Percentiles rank a stretch among this genome's conserved stretches.
Evolutionary conservation across 371 early-diverging fungal genomes (phyloP).

Genomic region (Thermomucor indicae-seudaticae): DNA sequence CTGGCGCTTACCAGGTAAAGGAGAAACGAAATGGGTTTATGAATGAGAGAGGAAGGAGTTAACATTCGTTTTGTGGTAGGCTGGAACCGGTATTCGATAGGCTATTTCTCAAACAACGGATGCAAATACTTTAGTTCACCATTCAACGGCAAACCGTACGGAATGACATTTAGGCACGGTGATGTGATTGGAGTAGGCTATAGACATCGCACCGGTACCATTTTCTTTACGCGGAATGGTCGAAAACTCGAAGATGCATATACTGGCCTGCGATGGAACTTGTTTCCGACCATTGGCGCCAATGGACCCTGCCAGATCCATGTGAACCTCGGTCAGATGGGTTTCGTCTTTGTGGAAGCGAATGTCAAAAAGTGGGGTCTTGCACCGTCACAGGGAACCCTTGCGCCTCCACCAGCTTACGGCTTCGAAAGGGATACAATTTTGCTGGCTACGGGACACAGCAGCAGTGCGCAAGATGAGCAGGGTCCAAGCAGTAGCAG

Average conservation of each 20-base stretch:
- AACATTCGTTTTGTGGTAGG: conserved; percentile 23
- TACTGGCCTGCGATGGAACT: conserved; percentile 48
- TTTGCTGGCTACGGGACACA: conserved; percentile 3
- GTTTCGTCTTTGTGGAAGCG: conserved; percentile 71
- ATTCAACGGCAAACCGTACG: conserved; percentile 57
- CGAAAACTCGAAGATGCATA: conserved; percentile 56
- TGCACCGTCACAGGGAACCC: conserved; percentile 67
- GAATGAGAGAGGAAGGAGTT: background rate
- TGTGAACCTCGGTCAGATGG: conserved; percentile 60
- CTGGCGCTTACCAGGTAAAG: conserved; percentile 62
- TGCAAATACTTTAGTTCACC: conserved; percentile 64
- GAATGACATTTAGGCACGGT: conserved; percentile 58
- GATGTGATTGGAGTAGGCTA: conserved; percentile 80
- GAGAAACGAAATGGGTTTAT: no score
- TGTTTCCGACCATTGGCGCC: conserved; percentile 64
- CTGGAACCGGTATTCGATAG: conserved; percentile 71
- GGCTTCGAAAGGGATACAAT: conserved; percentile 33
- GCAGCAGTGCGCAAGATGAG: background rate
- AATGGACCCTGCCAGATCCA: conserved; percentile 62
- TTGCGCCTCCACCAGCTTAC: conserved; percentile 64
- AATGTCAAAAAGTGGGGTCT: conserved; percentile 85
- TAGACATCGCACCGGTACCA: conserved; percentile 67
- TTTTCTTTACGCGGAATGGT: conserved; percentile 83
- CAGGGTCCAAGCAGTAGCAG: background rate
- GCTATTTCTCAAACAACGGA: conserved; percentile 66